These are phyloP conservation scores for Syzygium grande DNA, from an alignment of 345 rosid genomes.

Conservation along the genomic window DNA sequence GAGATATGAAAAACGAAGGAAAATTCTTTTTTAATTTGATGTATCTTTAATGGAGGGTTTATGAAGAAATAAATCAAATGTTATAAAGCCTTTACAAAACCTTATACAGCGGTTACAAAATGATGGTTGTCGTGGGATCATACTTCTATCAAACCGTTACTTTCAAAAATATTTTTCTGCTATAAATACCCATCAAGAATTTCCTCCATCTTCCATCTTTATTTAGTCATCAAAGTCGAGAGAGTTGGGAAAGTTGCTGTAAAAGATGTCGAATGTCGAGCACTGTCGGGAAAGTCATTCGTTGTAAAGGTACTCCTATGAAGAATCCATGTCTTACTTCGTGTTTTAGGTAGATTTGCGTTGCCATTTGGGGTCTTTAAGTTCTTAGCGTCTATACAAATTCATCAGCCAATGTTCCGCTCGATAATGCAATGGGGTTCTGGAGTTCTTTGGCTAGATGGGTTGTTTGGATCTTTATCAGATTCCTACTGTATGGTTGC, in stretches of 20 bases:
- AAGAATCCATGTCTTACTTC: background rate
- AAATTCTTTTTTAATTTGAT: no score
- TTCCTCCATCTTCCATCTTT: background rate
- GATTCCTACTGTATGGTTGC: background rate
- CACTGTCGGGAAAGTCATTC: constrained; percentile 25
- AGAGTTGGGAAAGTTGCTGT: background rate
- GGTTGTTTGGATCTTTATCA: background rate
- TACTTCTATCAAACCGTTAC: no score
- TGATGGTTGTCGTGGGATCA: no score
- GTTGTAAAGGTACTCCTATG: constrained; percentile 20
- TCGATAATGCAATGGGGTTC: background rate
- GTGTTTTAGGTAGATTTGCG: background rate
- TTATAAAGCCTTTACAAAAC: no score
- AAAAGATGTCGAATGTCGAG: constrained; percentile 15
- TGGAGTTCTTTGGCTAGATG: background rate
- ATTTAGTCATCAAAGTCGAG: background rate
- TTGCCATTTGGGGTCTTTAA: background rate
- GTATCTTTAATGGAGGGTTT: no score
- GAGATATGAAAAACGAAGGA: no score
- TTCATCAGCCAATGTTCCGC: background rate
- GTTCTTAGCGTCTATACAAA: background rate
- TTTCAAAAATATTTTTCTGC: background rate
- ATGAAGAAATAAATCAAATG: no score
- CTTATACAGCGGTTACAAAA: no score
- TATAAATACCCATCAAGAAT: background rate